phyloP scores from a whole-genome alignment of 306 rosid genomes.

The Medicago truncatula region MtrunA17r5.0-ANR NC_053042.1:33953501-33954000 shows the following conservation, averaged over 20 bases:
- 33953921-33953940: constrained; percentile 19
- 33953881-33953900: neutral
- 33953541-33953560: no score
- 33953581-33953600: no score
- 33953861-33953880: neutral
- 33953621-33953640: no score
- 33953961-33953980: constrained; percentile 90
- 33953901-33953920: constrained; percentile 4
- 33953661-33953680: neutral
- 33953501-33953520: neutral
- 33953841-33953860: neutral
- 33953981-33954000: constrained; percentile 88
- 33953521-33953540: no score
- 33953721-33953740: neutral
- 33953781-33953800: no score
- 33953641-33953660: neutral
- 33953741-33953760: no score
- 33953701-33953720: neutral
- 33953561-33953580: no score
- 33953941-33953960: constrained; percentile 92
- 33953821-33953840: constrained; percentile 6
- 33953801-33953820: neutral
- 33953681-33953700: no score
- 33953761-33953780: no score
- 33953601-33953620: no score